Percentiles rank a stretch among this genome's conserved stretches.
phyloP scores from a whole-genome alignment of 306 rosid genomes.

The Cucurbita moschata region DNA sequence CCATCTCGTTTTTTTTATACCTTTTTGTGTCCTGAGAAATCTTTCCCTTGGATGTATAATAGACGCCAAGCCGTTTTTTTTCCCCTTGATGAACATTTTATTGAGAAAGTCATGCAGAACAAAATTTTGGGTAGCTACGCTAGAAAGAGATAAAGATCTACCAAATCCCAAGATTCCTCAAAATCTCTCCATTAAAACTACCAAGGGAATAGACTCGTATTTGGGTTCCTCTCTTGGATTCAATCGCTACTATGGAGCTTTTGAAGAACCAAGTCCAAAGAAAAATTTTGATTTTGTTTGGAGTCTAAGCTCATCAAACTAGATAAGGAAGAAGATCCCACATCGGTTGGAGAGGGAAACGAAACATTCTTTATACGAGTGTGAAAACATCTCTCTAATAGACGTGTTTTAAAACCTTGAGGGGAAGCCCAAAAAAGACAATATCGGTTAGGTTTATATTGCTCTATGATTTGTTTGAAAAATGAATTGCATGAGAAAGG shows the following conservation, averaged over 20 bases:
- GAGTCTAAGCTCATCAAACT: neutral
- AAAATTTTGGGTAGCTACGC: neutral
- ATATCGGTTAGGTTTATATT: neutral
- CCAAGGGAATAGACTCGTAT: neutral
- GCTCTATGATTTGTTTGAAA: neutral
- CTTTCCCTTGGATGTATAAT: neutral
- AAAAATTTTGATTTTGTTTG: neutral
- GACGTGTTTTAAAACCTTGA: too few relatives aligned
- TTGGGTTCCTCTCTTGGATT: neutral
- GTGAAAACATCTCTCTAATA: too few relatives aligned
- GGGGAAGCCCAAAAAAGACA: too few relatives aligned
- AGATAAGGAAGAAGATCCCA: neutral
- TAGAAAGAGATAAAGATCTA: neutral
- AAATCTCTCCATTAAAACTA: neutral
- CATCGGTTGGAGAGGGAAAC: too few relatives aligned
- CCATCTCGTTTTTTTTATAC: neutral
- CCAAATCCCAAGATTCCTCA: neutral
- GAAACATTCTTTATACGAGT: too few relatives aligned
- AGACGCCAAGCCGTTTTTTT: neutral
- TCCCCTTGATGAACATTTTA: neutral
- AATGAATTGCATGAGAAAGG: neutral
- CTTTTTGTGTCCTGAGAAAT: neutral
- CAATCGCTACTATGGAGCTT: neutral
- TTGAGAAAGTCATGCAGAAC: neutral
- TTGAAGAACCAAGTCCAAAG: neutral